These are phyloP conservation scores for Epichloe elymi DNA, from an alignment of 2,329 filamentous ascomycete genomes.

Conservation along the genomic window DNA sequence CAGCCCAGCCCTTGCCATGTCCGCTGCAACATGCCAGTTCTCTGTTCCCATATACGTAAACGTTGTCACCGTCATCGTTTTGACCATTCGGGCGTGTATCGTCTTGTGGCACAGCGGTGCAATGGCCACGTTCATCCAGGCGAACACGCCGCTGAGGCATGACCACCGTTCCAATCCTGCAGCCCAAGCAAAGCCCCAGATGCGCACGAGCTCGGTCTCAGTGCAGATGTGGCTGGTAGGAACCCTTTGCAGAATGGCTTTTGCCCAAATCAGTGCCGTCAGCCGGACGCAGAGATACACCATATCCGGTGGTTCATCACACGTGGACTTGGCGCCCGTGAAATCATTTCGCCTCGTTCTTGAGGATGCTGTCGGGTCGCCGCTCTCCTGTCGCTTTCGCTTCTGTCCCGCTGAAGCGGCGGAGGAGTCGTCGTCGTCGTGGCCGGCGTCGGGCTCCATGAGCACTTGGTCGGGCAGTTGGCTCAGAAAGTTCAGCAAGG, in stretches of 20 bases:
- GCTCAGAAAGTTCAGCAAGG: conserved; percentile 27
- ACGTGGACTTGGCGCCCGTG: conserved; percentile 1
- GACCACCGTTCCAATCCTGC: conserved; percentile 34
- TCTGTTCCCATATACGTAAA: conserved; percentile 33
- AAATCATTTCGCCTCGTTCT: conserved; percentile 1
- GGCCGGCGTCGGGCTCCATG: conserved; percentile 2
- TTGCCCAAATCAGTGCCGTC: conserved; percentile 34
- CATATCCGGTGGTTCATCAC: conserved; percentile 22
- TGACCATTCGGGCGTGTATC: conserved; percentile 30
- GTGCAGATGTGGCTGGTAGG: conserved; percentile 29
- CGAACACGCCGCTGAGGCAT: conserved; percentile 32
- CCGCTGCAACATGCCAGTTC: conserved; percentile 32
- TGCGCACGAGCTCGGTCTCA: conserved; percentile 23
- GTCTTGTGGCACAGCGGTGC: conserved; percentile 25
- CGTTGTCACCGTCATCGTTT: conserved; percentile 29
- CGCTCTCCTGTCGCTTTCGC: conserved; percentile 7
- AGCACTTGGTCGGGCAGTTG: conserved; percentile 18
- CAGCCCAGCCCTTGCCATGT: conserved; percentile 23
- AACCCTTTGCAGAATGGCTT: conserved; percentile 28
- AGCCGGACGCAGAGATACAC: conserved; percentile 34
- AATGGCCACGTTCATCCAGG: conserved; percentile 33
- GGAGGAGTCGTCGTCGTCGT: background rate
- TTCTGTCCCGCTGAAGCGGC: conserved; percentile 3
- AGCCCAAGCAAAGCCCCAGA: conserved; percentile 36
- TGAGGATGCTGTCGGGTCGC: background rate